These are phyloP conservation scores for Sporisorium iseilematis-ciliati DNA, from an alignment of 1,284 basidiomycete species.

Conservation along the genomic window DNA sequence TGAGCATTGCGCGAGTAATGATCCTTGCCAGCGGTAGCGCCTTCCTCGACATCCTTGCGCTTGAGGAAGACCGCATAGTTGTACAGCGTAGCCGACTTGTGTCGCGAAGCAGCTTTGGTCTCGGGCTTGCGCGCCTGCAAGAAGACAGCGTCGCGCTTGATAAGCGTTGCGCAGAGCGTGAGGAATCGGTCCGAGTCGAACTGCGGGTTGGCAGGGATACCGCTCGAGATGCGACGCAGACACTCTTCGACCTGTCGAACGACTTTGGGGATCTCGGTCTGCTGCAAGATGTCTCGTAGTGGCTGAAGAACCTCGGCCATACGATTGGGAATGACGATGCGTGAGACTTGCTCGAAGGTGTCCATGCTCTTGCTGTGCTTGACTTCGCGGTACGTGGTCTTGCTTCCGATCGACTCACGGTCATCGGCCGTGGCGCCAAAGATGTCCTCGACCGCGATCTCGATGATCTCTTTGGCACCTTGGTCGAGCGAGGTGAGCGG, in stretches of 20 bases:
- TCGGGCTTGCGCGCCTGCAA: constrained; percentile 51
- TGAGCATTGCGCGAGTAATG: constrained; percentile 73
- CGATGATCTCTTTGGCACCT: constrained; percentile 82
- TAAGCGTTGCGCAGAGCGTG: constrained; percentile 86
- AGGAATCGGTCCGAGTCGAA: constrained; percentile 81
- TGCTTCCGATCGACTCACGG: constrained; percentile 88
- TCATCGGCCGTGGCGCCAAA: constrained; percentile 95
- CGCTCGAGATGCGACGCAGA: constrained; percentile 82
- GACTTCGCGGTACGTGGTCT: constrained; percentile 76
- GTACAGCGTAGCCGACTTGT: constrained; percentile 35
- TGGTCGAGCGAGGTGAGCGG: constrained; percentile 75
- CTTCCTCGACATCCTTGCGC: constrained; percentile 61
- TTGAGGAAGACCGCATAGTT: constrained; percentile 54
- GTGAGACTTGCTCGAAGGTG: constrained; percentile 66
- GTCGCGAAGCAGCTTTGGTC: constrained; percentile 28
- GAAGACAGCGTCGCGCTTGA: constrained; percentile 82
- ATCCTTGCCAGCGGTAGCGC: constrained; percentile 62
- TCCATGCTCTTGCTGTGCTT: constrained; percentile 68
- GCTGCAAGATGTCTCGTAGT: constrained; percentile 85
- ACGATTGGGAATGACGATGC: constrained; percentile 67
- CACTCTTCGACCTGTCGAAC: constrained; percentile 90
- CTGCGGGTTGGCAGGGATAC: constrained; percentile 85
- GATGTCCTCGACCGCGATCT: constrained; percentile 89
- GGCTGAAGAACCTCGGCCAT: constrained; percentile 84
- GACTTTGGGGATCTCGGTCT: constrained; percentile 84